Base-by-base conservation (phyloP, 257 asterid species). In the Solanum appendiculatum region DNA sequence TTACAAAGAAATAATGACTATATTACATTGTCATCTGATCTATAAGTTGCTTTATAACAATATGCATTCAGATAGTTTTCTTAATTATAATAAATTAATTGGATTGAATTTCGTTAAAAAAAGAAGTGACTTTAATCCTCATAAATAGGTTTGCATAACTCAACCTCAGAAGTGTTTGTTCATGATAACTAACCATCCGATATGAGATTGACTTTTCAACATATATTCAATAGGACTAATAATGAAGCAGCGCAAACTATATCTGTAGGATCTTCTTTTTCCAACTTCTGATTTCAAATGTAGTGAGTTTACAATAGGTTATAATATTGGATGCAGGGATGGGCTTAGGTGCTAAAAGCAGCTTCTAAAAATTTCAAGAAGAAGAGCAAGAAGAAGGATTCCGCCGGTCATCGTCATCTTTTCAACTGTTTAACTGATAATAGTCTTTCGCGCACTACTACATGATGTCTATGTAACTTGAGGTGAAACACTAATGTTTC, bases 311-410 rank as follows among this genome's bases (percentile, higher is more conserved):
- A 29, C 64, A 51, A 18, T 77, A 9, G 27, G 20, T 70, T 1
- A n/a, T n/a, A n/a, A 5, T 2, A 16, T 8, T 70, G 27, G 64
- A 39, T 68, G 54, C 84, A 94, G 94, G 93, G 91, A 88, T 94
- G 94, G 95, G 91, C 84, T 84, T 92, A 91, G 88, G 90, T 91
- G 89, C 86, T 93, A 87, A 93, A 91, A 88, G 96, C 94, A 40
- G 98, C 96, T 27, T 88, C 93, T 5, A 92, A 93, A 84, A 92
- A 92, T 66, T 92, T 95, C 93, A 95, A 95, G 93, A 94, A 92
- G 93, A 93, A 89, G 90, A 91, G 42, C 84, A 87, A 78, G 72
- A 95, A 89, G 92, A 91, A 87, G 63, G 92, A 86, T 37, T 36
- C 88, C 15, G 89, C n/a, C n/a, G n/a, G n/a, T n/a, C n/a, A n/a